phyloP scores from a whole-genome alignment of 2,329 filamentous ascomycete species.

The Trichoderma lentiforme region DNA sequence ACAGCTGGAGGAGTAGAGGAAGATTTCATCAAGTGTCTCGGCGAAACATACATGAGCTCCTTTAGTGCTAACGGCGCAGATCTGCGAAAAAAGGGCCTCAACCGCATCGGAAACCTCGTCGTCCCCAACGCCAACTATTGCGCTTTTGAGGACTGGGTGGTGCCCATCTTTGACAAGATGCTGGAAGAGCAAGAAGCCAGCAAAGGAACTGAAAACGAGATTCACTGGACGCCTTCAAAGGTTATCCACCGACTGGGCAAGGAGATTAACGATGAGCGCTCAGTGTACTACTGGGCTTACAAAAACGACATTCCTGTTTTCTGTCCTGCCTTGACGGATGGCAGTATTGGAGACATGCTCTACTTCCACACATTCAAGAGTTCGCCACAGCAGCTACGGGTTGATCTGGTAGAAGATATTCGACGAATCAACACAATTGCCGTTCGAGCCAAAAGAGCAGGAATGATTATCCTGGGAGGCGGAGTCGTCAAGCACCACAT shows the following conservation, averaged over 20 bases:
- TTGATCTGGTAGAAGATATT: conserved; percentile 94
- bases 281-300: conserved; percentile 96
- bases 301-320: conserved; percentile 97
- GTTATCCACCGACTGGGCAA: conserved; percentile 85
- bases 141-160: conserved; percentile 94
- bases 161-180: conserved; percentile 93
- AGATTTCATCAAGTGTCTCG: conserved; percentile 97
- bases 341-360: conserved; percentile 93
- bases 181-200: conserved; percentile 86
- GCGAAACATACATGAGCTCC: conserved; percentile 85
- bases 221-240: conserved; percentile 92
- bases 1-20: conserved; percentile 95
- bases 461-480: conserved; percentile 93
- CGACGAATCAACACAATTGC: conserved; percentile 88
- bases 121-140: conserved; percentile 97
- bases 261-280: conserved; percentile 89
- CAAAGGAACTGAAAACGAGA: conserved; percentile 63
- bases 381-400: conserved; percentile 73
- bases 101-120: conserved; percentile 91
- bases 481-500: conserved; percentile 98
- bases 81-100: conserved; percentile 81
- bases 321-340: conserved; percentile 92
- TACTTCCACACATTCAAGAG: conserved; percentile 97
- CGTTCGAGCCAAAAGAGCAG: conserved; percentile 79
- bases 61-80: conserved; percentile 75